Evolutionary conservation across 2,329 filamentous ascomycete species (phyloP).

Genomic region (Colletotrichum camelliae): DNA sequence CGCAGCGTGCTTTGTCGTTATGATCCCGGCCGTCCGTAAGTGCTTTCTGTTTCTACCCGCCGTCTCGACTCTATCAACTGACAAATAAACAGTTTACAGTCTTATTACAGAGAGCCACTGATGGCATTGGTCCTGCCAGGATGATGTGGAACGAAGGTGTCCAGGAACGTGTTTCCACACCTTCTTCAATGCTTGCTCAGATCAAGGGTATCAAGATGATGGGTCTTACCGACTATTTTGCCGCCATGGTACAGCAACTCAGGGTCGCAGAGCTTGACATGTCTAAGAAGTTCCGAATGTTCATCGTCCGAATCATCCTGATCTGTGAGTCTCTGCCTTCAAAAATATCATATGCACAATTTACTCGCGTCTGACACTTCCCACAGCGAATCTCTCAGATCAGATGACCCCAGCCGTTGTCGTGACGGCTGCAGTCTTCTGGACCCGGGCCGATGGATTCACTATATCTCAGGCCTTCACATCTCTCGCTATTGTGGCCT

Average conservation of each 20-base stretch:
- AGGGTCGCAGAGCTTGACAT: conserved; percentile 41
- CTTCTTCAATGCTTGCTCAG: conserved; percentile 32
- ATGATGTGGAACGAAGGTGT: conserved; percentile 33
- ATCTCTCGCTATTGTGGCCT: conserved; percentile 25
- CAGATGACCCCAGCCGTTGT: neutral
- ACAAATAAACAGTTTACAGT: neutral
- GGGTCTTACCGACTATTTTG: conserved; percentile 36
- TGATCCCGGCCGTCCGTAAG: conserved; percentile 40
- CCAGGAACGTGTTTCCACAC: conserved; percentile 35
- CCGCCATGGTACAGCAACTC: conserved; percentile 35
- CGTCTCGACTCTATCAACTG: neutral
- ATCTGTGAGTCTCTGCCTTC: conserved; percentile 9
- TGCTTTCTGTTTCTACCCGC: conserved; percentile 19
- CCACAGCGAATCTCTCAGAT: neutral
- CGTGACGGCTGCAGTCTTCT: conserved; percentile 15
- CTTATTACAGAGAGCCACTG: neutral
- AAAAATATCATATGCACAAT: neutral
- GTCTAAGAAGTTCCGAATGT: conserved; percentile 33
- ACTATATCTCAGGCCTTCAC: conserved; percentile 25
- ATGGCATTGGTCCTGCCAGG: neutral
- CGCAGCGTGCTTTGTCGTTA: conserved; percentile 32
- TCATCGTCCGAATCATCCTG: conserved; percentile 20
- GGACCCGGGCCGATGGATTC: neutral
- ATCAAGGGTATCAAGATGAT: conserved; percentile 43
- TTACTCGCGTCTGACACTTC: conserved; percentile 5